Conservation (phyloP, 306 rosid genomes). For the Neltuma alba region DNA sequence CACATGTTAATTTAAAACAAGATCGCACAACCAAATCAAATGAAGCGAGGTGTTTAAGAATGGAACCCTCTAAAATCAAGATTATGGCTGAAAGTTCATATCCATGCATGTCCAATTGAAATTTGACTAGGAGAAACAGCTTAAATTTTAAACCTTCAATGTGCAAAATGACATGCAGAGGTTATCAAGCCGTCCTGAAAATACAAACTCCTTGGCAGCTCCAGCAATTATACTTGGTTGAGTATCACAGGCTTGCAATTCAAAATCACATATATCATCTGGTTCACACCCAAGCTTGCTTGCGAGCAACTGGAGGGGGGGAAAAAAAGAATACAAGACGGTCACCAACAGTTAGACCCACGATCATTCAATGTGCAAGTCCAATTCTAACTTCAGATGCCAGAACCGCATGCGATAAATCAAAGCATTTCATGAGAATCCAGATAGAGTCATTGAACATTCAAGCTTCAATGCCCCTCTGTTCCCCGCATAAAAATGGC, state of each 20-base stretch:
- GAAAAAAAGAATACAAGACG: constrained; percentile 13
- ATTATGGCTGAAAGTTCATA: constrained; percentile 8
- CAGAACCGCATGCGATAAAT: not conserved
- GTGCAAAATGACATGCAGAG: constrained; percentile 83
- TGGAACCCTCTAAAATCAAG: not conserved
- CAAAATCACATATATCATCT: constrained; percentile 68
- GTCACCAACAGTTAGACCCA: constrained; percentile 16
- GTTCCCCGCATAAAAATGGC: not conserved
- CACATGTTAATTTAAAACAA: not conserved
- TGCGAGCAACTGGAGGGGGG: constrained; percentile 72
- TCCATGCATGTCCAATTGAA: not conserved
- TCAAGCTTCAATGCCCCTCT: not conserved
- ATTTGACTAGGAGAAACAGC: constrained; percentile 13
- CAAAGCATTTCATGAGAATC: constrained; percentile 9
- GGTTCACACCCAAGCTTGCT: constrained; percentile 63
- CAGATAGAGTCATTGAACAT: not conserved
- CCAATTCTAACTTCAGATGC: not conserved
- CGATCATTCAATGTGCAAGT: not conserved
- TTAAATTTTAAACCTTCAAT: constrained; percentile 51
- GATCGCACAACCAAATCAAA: not conserved
- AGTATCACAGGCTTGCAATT: constrained; percentile 81
- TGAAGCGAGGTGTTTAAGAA: not conserved
- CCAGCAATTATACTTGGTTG: constrained; percentile 72
- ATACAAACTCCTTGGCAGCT: constrained; percentile 67
- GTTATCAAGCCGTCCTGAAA: constrained; percentile 83